Conservation (phyloP, 768 basidiomycete genomes). For the Panaeolus papilionaceus region DNA sequence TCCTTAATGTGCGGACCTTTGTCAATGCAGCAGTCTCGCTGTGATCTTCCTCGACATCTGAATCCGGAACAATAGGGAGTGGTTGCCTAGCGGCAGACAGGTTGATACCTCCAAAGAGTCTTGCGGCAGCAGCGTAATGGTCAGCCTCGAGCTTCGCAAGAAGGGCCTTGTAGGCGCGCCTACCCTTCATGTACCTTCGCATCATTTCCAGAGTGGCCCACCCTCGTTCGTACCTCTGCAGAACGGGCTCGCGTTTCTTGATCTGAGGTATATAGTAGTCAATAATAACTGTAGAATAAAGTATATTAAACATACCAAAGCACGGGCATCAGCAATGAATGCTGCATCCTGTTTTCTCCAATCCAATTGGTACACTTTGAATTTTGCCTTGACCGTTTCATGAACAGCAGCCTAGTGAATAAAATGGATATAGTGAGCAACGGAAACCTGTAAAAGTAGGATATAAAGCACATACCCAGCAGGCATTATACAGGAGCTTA, state of each 20-base stretch:
- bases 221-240: background rate
- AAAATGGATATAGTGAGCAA: background rate
- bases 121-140: no score
- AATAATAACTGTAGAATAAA: background rate
- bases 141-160: no score
- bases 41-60: no score
- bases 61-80: no score
- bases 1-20: background rate
- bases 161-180: background rate
- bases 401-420: background rate
- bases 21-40: no score
- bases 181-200: slow-evolving; percentile 10
- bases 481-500: slow-evolving; percentile 1
- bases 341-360: slow-evolving; percentile 6
- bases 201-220: slow-evolving; percentile 14
- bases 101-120: no score
- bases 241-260: background rate
- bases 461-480: no score
- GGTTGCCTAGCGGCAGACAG: no score
- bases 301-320: background rate
- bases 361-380: background rate
- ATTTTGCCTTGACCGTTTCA: no score
- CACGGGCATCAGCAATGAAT: background rate
- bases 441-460: no score
- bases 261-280: slow-evolving; percentile 10